Percentiles rank a stretch among this genome's conserved stretches.
Conservation (phyloP, 2,329 filamentous ascomycete species). For the Cyclaneusma minus region DNA sequence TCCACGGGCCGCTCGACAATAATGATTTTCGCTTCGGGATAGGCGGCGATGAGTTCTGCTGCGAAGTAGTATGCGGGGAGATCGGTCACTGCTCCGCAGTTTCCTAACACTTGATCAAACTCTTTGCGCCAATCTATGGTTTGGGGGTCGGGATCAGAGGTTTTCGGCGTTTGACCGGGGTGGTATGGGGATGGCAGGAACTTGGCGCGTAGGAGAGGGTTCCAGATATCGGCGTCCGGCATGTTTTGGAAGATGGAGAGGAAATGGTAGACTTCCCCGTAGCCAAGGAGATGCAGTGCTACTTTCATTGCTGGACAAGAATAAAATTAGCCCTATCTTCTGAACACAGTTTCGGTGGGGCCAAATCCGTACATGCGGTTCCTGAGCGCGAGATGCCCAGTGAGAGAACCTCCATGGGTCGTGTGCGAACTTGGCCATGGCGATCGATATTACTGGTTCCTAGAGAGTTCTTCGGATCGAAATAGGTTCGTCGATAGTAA, state of each 20-base stretch:
- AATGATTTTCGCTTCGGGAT: slow-evolving; percentile 22
- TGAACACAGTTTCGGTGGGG: too few relatives aligned
- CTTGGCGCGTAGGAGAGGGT: slow-evolving; percentile 18
- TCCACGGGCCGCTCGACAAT: slow-evolving; percentile 16
- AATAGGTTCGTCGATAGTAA: too few relatives aligned
- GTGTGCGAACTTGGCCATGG: too few relatives aligned
- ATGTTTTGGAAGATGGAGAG: slow-evolving; percentile 8
- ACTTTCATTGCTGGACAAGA: too few relatives aligned
- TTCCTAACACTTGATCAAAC: slow-evolving; percentile 19
- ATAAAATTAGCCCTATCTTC: too few relatives aligned
- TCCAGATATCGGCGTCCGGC: slow-evolving; percentile 18
- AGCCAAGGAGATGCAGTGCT: slow-evolving; percentile 1
- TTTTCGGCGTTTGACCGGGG: slow-evolving; percentile 18
- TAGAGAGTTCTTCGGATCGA: too few relatives aligned
- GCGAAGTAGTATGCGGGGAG: slow-evolving; percentile 19
- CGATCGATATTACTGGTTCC: too few relatives aligned
- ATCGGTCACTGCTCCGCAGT: slow-evolving; percentile 18
- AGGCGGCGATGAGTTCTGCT: slow-evolving; percentile 19
- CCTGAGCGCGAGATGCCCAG: slow-evolving; percentile 19
- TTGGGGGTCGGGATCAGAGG: slow-evolving; percentile 15
- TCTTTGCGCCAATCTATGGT: slow-evolving; percentile 14
- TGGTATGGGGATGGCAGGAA: slow-evolving; percentile 16
- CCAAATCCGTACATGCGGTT: too few relatives aligned
- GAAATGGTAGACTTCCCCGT: slow-evolving; percentile 11
- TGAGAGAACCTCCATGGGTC: slow-evolving; percentile 16